phyloP scores from a whole-genome alignment of 2,329 filamentous ascomycete species.

The Spiromastix sp. region DNA sequence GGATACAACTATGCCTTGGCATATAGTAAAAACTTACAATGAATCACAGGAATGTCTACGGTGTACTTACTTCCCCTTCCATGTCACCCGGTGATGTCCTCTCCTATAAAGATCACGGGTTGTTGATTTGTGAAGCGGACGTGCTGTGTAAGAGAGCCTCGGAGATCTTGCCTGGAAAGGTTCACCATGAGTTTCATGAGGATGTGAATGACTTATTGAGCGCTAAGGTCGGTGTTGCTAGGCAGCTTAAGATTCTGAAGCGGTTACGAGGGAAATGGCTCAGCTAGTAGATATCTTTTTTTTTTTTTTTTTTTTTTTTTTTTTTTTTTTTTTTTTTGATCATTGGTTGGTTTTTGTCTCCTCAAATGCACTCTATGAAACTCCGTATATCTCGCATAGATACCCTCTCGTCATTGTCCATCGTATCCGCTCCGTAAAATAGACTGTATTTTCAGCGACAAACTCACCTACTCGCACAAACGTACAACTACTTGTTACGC shows the following conservation, averaged over 20 bases:
- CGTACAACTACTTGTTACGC: too few species aligned
- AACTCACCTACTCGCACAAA: too few species aligned
- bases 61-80: slow-evolving; percentile 60
- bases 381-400: too few species aligned
- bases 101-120: slow-evolving; percentile 83
- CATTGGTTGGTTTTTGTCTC: too few species aligned
- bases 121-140: slow-evolving; percentile 84
- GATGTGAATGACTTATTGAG: slow-evolving; percentile 81
- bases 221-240: slow-evolving; percentile 61
- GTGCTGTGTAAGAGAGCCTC: slow-evolving; percentile 61
- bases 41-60: slow-evolving; percentile 60
- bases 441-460: too few species aligned
- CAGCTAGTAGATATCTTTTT: slow-evolving; percentile 10
- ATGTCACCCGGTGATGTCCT: slow-evolving; percentile 64
- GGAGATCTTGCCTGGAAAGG: slow-evolving; percentile 58
- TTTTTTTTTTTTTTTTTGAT: too few species aligned
- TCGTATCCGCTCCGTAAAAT: too few species aligned
- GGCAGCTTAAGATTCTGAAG: slow-evolving; percentile 68
- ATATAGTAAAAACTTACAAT: slow-evolving; percentile 4
- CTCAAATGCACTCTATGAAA: too few species aligned
- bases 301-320: too few species aligned
- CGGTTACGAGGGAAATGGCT: slow-evolving; percentile 72
- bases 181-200: slow-evolving; percentile 76
- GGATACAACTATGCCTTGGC: neutral
- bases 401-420: too few species aligned